These are phyloP conservation scores for Lasiodiplodia sp. DNA, from an alignment of 2,329 filamentous ascomycete genomes.

Conservation along the genomic window DNA sequence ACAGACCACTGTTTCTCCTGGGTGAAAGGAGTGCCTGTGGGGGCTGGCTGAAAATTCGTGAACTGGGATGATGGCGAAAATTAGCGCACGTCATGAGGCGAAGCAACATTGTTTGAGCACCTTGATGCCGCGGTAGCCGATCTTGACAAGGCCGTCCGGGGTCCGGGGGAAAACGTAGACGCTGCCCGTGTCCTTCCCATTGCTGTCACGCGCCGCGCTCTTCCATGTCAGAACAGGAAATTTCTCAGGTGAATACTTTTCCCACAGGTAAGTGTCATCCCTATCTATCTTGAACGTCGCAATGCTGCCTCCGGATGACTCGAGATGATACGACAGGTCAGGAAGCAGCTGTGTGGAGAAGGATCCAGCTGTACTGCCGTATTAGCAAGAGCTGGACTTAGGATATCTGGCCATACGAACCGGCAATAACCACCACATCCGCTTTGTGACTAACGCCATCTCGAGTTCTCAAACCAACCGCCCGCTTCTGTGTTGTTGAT, in stretches of 20 bases:
- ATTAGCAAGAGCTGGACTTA: neutral
- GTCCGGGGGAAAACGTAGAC: slow-evolving; percentile 5
- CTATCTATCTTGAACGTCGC: slow-evolving; percentile 6
- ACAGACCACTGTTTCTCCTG: slow-evolving; percentile 6
- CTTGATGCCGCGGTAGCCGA: slow-evolving; percentile 12
- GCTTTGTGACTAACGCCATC: neutral
- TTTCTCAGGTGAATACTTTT: neutral
- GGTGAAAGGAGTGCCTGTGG: neutral
- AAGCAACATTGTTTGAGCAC: neutral
- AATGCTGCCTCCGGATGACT: neutral
- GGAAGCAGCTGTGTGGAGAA: slow-evolving; percentile 4
- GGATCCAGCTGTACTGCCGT: neutral
- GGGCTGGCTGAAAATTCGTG: slow-evolving; percentile 3
- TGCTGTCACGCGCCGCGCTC: neutral
- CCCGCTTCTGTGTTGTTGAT: neutral
- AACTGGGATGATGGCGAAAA: neutral
- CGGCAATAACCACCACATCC: neutral
- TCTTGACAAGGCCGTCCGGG: slow-evolving; percentile 1
- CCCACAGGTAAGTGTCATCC: neutral
- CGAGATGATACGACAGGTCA: neutral
- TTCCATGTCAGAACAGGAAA: slow-evolving; percentile 10
- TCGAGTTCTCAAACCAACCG: neutral
- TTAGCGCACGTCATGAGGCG: neutral
- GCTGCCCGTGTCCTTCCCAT: neutral
- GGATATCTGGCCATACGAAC: neutral